phyloP scores from a whole-genome alignment of 805 yeast genomes.

The Starmerella powellii region DNA sequence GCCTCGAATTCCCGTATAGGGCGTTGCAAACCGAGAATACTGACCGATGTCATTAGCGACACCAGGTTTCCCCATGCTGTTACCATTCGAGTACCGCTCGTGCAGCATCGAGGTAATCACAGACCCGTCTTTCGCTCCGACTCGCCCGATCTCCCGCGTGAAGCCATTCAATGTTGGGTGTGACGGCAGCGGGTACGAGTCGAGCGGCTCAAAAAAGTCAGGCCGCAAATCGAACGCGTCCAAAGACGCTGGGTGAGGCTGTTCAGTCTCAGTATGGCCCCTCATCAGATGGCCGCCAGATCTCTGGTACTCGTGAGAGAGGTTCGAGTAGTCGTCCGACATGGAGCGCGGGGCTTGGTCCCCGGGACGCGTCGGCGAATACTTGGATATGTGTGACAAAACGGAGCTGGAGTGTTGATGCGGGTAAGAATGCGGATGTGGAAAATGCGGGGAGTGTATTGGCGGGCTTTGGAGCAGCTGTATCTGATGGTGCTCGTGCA shows the following conservation, averaged over 20 bases:
- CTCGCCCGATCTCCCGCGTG: neutral
- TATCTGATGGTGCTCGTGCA: too few species aligned
- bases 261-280: neutral
- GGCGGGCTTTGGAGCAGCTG: neutral
- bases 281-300: too few species aligned
- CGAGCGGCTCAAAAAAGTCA: slow-evolving; percentile 2
- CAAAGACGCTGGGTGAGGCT: neutral
- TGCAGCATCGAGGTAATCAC: slow-evolving; percentile 8
- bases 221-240: neutral
- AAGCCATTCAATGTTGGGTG: slow-evolving; percentile 1
- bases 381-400: too few species aligned
- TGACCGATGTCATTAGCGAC: neutral
- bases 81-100: neutral
- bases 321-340: too few species aligned
- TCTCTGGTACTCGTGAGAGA: too few species aligned
- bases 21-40: neutral
- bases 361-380: too few species aligned
- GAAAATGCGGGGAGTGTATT: neutral
- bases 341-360: too few species aligned
- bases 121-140: neutral
- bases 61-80: neutral
- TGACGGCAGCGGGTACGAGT: slow-evolving; percentile 4
- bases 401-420: neutral
- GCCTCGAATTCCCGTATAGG: neutral
- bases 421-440: neutral